phyloP scores from a whole-genome alignment of 306 rosid genomes.

The Cucumis hystrix region DNA sequence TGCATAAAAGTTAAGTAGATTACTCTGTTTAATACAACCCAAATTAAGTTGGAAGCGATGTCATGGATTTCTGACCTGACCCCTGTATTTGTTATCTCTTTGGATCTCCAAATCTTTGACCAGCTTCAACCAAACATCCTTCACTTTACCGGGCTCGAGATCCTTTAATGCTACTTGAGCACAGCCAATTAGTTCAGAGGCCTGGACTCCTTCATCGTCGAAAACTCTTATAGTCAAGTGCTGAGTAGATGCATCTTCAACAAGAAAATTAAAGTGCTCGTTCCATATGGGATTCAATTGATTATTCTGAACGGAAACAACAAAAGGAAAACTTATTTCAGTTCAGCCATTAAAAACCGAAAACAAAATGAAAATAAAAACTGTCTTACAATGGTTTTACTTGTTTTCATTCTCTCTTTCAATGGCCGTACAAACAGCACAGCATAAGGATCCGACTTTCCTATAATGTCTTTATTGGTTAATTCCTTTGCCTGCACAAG shows the following conservation, averaged over 20 bases:
- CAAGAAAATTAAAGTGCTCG: constrained; percentile 68
- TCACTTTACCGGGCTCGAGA: constrained; percentile 81
- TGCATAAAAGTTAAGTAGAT: background rate
- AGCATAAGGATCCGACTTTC: constrained; percentile 92
- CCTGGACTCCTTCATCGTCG: constrained; percentile 79
- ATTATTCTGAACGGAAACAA: constrained; percentile 43
- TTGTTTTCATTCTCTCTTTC: constrained; percentile 53
- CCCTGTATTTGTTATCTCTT: constrained; percentile 68
- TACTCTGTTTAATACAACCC: background rate
- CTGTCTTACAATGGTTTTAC: constrained; percentile 62
- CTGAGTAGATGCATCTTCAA: constrained; percentile 68
- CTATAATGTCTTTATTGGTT: constrained; percentile 59
- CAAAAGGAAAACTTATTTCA: constrained; percentile 3
- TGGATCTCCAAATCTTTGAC: constrained; percentile 76
- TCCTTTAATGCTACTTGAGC: constrained; percentile 49
- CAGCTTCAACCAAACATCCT: constrained; percentile 67
- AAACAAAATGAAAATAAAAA: background rate
- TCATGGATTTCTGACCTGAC: constrained; percentile 53
- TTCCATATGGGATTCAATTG: constrained; percentile 92
- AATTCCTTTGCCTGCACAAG: constrained; percentile 81
- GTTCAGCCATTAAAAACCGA: background rate
- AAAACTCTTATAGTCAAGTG: constrained; percentile 73
- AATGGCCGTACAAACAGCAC: constrained; percentile 68
- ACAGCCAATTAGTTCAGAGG: constrained; percentile 68
- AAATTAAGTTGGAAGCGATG: background rate